Conservation (phyloP, 2,329 filamentous ascomycete genomes). For the Fusarium chlamydosporum region DNA sequence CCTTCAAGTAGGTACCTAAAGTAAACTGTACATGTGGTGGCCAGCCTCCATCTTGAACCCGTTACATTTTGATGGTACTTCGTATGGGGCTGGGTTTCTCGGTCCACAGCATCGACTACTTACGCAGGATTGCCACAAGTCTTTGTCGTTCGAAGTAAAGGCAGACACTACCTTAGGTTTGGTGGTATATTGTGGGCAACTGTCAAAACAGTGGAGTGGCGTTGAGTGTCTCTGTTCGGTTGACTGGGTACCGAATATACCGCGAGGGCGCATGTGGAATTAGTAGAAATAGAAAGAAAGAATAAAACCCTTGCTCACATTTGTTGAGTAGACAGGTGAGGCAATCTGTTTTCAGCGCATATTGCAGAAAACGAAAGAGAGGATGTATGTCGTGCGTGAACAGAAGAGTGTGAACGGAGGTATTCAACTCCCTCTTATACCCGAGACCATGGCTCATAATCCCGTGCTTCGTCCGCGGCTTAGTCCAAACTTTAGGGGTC, state of each 20-base stretch:
- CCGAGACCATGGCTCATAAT: slow-evolving; percentile 9
- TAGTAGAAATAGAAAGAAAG: background rate
- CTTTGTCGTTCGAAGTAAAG: background rate
- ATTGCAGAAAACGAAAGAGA: background rate
- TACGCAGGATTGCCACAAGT: background rate
- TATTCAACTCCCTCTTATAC: slow-evolving; percentile 28
- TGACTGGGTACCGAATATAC: background rate
- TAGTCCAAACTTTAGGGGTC: slow-evolving; percentile 29
- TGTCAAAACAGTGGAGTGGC: background rate
- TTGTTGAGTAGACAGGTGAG: background rate
- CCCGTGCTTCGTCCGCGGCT: slow-evolving; percentile 26
- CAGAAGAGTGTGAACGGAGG: slow-evolving; percentile 2
- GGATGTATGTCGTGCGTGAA: background rate
- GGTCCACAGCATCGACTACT: background rate
- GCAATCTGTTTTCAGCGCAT: background rate
- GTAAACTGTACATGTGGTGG: background rate
- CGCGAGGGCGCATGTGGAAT: background rate
- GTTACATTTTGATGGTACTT: background rate
- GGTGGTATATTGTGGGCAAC: background rate
- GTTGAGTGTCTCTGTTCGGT: too few species aligned
- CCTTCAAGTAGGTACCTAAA: background rate
- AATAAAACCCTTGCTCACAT: background rate
- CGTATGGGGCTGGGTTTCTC: background rate
- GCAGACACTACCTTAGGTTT: background rate
- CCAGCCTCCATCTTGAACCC: background rate